Evolutionary conservation across 2,329 filamentous ascomycete species (phyloP).

Genomic region (Pyricularia pennisetigena): DNA sequence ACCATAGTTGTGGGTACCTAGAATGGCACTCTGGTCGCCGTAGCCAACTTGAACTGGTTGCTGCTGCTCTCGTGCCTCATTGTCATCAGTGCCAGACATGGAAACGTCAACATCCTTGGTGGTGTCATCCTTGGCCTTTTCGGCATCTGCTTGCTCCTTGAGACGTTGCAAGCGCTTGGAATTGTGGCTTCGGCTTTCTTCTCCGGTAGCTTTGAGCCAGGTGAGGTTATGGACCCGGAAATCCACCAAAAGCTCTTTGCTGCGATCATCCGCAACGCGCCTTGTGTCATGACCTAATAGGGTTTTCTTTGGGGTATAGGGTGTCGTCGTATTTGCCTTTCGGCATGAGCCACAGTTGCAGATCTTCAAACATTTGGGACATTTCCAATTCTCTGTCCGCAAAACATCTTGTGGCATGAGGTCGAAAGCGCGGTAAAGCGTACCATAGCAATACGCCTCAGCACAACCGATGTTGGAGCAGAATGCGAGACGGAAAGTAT

Average conservation of each 20-base stretch:
- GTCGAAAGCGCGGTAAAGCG: conserved; percentile 84
- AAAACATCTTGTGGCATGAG: conserved; percentile 76
- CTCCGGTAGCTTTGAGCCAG: conserved; percentile 60
- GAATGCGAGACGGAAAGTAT: conserved; percentile 73
- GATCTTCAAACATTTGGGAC: conserved; percentile 74
- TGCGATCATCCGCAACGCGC: conserved; percentile 81
- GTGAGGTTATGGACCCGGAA: conserved; percentile 81
- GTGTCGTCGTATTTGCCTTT: conserved; percentile 52
- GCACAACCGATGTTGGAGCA: conserved; percentile 64
- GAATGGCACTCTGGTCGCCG: conserved; percentile 23
- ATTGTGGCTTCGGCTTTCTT: conserved; percentile 46
- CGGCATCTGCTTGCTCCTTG: conserved; percentile 45
- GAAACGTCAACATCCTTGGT: conserved; percentile 12
- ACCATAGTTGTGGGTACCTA: conserved; percentile 10
- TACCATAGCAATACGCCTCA: conserved; percentile 84
- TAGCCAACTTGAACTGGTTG: conserved; percentile 16
- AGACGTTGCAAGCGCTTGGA: conserved; percentile 47
- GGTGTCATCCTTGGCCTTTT: conserved; percentile 35
- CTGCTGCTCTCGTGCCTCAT: conserved; percentile 10
- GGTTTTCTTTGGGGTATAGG: conserved; percentile 81
- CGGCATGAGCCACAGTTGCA: conserved; percentile 83
- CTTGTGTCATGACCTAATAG: conserved; percentile 85
- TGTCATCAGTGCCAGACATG: conserved; percentile 11
- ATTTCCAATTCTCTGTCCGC: conserved; percentile 76
- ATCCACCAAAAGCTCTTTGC: conserved; percentile 82